phyloP scores from a whole-genome alignment of 169 alveolate species.

The Plasmodium berghei region DNA sequence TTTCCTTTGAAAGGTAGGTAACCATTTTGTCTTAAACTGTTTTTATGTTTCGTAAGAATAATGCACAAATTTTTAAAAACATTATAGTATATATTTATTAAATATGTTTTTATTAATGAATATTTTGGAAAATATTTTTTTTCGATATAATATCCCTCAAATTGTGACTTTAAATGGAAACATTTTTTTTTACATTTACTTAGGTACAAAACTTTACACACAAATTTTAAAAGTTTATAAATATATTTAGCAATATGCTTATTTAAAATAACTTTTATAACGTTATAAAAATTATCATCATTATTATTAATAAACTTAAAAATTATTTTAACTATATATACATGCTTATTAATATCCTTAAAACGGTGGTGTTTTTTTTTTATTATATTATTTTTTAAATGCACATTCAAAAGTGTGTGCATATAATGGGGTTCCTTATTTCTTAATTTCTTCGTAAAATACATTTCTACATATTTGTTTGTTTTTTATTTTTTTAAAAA shows the following conservation, averaged over 20 bases:
- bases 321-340: slow-evolving; percentile 15
- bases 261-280: slow-evolving; percentile 9
- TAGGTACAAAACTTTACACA: slow-evolving; percentile 14
- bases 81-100: slow-evolving; percentile 14
- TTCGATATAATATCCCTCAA: background rate
- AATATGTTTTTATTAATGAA: slow-evolving; percentile 14
- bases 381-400: slow-evolving; percentile 8
- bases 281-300: slow-evolving; percentile 3
- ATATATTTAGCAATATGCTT: slow-evolving; percentile 7
- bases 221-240: background rate
- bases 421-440: background rate
- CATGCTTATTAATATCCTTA: slow-evolving; percentile 3
- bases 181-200: background rate
- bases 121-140: background rate
- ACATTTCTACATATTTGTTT: too few relatives aligned
- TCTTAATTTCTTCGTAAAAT: too few relatives aligned
- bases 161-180: background rate
- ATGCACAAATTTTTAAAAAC: background rate
- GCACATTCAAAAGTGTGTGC: background rate
- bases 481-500: too few relatives aligned
- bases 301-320: slow-evolving; percentile 17
- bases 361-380: background rate
- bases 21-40: background rate
- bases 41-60: background rate
- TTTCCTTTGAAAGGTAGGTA: background rate